A percentile compares a stretch with the other conserved stretches of the same genome.
phyloP scores from a whole-genome alignment of 148 eudicot genomes.

The Vaccinium macrocarpon region DNA sequence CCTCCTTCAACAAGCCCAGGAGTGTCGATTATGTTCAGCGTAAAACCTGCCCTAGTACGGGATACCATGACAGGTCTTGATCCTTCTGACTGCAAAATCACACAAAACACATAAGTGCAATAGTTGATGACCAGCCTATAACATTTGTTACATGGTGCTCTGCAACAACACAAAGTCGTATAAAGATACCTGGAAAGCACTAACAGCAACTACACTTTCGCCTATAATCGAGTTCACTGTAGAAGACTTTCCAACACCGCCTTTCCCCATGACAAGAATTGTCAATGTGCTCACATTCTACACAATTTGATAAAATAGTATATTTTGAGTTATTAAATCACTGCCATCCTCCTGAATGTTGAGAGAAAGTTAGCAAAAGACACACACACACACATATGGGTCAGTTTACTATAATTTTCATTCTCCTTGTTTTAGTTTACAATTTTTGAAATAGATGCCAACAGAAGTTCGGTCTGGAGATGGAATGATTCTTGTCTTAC shows the following conservation, averaged over 20 bases:
- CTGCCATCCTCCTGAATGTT: background rate
- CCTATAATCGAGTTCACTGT: constrained; percentile 87
- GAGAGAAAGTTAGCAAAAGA: background rate
- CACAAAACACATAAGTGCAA: background rate
- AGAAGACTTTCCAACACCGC: constrained; percentile 96
- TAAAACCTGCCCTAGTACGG: constrained; percentile 73
- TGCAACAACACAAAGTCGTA: background rate
- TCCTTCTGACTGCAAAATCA: constrained; percentile 67
- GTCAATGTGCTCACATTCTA: constrained; percentile 78
- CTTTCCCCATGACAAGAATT: constrained; percentile 92
- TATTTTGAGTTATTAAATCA: background rate
- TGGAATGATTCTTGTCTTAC: background rate
- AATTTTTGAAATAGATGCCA: background rate
- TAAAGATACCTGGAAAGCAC: constrained; percentile 80
- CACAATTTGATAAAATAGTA: constrained; percentile 1
- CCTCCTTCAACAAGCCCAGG: constrained; percentile 98
- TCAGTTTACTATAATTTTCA: background rate
- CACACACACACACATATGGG: background rate
- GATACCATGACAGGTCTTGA: constrained; percentile 89
- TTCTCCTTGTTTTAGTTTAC: background rate
- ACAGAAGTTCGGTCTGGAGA: background rate
- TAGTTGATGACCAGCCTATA: background rate
- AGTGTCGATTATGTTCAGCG: constrained; percentile 88
- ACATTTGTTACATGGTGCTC: background rate
- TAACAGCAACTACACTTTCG: constrained; percentile 79